A percentile compares a stretch with the other conserved stretches of the same genome.
Evolutionary conservation across 2,329 filamentous ascomycete genomes (phyloP).

Genomic region (Diplodia seriata): DNA sequence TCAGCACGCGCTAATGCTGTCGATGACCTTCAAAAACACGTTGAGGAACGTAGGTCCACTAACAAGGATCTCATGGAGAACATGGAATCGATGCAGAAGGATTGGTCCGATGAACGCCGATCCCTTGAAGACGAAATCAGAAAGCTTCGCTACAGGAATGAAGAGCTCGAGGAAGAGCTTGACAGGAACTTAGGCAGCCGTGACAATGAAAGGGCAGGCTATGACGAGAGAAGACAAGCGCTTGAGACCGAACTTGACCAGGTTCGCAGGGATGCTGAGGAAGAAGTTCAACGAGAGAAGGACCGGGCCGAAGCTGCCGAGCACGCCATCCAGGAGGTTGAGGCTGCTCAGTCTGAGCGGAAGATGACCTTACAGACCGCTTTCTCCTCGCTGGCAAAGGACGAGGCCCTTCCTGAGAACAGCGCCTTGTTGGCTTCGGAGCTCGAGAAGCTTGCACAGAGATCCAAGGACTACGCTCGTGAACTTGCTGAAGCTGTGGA

Average conservation of each 20-base stretch:
- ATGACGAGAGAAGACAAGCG: conserved; percentile 71
- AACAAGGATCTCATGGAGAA: conserved; percentile 95
- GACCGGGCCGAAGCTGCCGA: conserved; percentile 36
- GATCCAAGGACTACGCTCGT: conserved; percentile 52
- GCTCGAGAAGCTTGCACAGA: conserved; percentile 54
- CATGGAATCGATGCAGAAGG: conserved; percentile 87
- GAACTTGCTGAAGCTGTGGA: conserved; percentile 56
- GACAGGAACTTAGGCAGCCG: conserved; percentile 82
- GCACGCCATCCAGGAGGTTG: conserved; percentile 51
- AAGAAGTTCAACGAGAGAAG: conserved; percentile 57
- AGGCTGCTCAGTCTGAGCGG: conserved; percentile 48
- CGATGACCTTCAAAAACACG: conserved; percentile 68
- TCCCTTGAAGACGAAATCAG: conserved; percentile 82
- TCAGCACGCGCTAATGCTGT: conserved; percentile 61
- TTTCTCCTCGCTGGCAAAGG: conserved; percentile 48
- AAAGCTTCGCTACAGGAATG: conserved; percentile 75
- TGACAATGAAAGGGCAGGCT: conserved; percentile 77
- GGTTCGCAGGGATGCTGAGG: conserved; percentile 56
- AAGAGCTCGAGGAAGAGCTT: conserved; percentile 91
- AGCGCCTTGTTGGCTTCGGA: conserved; percentile 48
- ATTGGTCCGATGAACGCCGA: conserved; percentile 85
- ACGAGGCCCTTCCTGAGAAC: conserved; percentile 45
- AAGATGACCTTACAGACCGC: conserved; percentile 43
- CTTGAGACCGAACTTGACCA: conserved; percentile 76
- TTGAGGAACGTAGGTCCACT: conserved; percentile 87